Evolutionary conservation across 2,329 filamentous ascomycete species (phyloP).

Genomic region (Talaromyces sp.): DNA sequence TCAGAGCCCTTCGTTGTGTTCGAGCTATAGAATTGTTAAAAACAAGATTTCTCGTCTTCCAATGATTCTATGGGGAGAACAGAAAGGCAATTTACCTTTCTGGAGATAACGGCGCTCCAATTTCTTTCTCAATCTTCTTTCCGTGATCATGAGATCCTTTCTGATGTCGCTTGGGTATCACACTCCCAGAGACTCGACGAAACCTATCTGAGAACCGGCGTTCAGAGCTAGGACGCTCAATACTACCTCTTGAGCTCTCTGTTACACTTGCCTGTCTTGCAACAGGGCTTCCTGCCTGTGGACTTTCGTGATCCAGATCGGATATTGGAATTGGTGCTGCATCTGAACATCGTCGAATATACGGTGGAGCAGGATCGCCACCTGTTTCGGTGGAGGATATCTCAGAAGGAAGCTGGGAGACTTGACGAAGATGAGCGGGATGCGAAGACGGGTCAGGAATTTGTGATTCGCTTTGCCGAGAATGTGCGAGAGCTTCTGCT

Average conservation of each 20-base stretch:
- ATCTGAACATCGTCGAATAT: conserved; percentile 8
- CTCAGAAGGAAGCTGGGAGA: background rate
- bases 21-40: background rate
- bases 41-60: background rate
- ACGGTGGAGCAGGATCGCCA: conserved; percentile 1
- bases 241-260: background rate
- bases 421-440: background rate
- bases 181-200: conserved; percentile 4
- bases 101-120: background rate
- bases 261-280: background rate
- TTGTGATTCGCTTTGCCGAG: conserved; percentile 4
- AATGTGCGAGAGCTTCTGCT: background rate
- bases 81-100: background rate
- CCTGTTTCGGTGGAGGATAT: background rate
- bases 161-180: conserved; percentile 6
- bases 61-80: background rate
- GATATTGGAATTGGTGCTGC: conserved; percentile 13
- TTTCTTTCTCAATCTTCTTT: background rate
- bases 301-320: background rate
- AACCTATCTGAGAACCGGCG: conserved; percentile 6
- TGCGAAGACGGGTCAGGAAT: background rate
- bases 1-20: background rate
- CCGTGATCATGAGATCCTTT: conserved; percentile 4
- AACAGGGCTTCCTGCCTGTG: background rate
- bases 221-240: background rate